Base-by-base conservation (phyloP, 164 flowering plant genomes). In the Magnolia changhungtana region DNA sequence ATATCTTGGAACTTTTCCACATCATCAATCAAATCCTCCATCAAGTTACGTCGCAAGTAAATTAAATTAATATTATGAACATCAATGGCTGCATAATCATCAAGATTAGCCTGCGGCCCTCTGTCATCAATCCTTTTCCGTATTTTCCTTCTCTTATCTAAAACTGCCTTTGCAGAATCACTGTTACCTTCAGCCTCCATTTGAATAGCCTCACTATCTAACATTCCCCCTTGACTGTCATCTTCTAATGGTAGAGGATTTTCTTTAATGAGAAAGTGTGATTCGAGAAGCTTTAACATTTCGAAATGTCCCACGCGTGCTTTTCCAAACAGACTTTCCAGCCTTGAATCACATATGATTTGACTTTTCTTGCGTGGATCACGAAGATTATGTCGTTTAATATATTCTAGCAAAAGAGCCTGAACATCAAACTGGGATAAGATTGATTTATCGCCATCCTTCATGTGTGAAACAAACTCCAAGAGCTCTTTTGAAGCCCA, bases 401-500 rank as follows among this genome's bases (percentile, higher is more conserved):
- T 94, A 79, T 96, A 96, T 67, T 91, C 93, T 45, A 96, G 85
- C 80, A 96, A 80, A 69, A 96, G 94, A 59, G 85, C 91, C 78
- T 90, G 96, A 31, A 92, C 95, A 80, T 96, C 99, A 81, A 87
- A 92, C 72, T 89, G 92, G 75, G 95, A 89, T 63, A 90, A 50
- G 75, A 83, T 80, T 63, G 98, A 89, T 78, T 61, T 86, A 74
- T 91, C 91, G 23, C 98, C 99, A 81, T 86, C 78, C 84, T 84
- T 92, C 97, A 93, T 91, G 82, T 94, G 93, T 78, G 87, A 84
- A 73, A 96, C 97, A 83, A 96, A 89, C 78, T 94, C 98, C 84
- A 96, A 78, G 45, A 96, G 93, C 83, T 93, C 99, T 55, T 87
- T 88, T 73, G 98, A 90, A 78, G 97, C 98, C 98, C 99, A 96